Evolutionary conservation across 768 basidiomycete species (phyloP), one percentile per base, ranked within the genome.

Genomic region (Podaxis sp.): DNA sequence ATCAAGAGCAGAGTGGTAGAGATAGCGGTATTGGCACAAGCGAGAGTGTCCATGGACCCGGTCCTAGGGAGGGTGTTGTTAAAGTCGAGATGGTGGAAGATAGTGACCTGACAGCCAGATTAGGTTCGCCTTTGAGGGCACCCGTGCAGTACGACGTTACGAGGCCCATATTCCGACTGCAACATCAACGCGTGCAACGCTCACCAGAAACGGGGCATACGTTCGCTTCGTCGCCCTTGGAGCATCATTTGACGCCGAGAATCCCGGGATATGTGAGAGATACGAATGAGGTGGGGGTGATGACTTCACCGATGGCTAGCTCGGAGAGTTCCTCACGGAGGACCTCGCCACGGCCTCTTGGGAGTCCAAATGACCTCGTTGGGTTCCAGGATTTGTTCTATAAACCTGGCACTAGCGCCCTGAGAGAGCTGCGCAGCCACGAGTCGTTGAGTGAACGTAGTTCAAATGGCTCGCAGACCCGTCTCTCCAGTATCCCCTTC

Each of bases 341-440:
- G 66, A 78, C 71, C 68, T 78, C 80, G 11, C 84, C 85, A 26
- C 82, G 81, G n/a, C 81, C 81, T 2, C 74, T 90, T 39, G 83
- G 84, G 9, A 81, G 78, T 61, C 80, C 82, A 0, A 87, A 88
- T 61, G 89, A 92, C 65, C 77, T 92, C 6, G 88, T 90, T n/a
- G 79, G 83, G 11, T 92, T 89, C 76, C 84, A 83, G 40, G 88
- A 92, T 68, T 76, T 93, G 7, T 92, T 92, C 73, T 92, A 88
- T 70, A 78, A 77, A 46, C 88, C 88, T 5, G 71, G 67, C 57
- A 64, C 67, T 63, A 63, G 64, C 51, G 3, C 48, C 4, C 36
- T 13, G 4, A 36, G 19, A 7, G 44, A 49, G 19, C 33, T 40
- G 19, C 22, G 17, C 8, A 49, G 33, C 4, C 64, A 64, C 64